Conservation (phyloP, 306 rosid genomes). For the Prunus davidiana region DNA sequence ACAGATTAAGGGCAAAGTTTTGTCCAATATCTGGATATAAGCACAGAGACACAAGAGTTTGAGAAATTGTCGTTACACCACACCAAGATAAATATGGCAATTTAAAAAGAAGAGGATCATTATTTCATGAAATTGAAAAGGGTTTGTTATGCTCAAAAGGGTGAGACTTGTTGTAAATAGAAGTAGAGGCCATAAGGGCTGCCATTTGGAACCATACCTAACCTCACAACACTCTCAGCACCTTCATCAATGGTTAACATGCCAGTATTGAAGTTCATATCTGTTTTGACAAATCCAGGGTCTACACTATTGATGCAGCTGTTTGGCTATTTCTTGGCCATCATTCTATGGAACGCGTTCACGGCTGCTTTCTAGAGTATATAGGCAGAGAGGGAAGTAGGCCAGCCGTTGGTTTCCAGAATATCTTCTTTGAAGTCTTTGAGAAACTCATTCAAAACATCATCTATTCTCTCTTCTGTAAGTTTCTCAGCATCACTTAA, state of each 20-base stretch:
- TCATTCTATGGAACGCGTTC: conserved; percentile 35
- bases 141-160: conserved; percentile 4
- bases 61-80: too few relatives aligned
- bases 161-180: conserved; percentile 14
- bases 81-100: too few relatives aligned
- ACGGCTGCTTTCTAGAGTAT: conserved; percentile 36
- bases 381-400: conserved; percentile 16
- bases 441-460: conserved; percentile 26
- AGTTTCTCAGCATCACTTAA: conserved; percentile 38
- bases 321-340: conserved; percentile 31
- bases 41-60: too few relatives aligned
- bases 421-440: conserved; percentile 34
- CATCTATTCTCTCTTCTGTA: conserved; percentile 37
- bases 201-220: conserved; percentile 34
- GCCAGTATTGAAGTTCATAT: conserved; percentile 33
- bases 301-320: conserved; percentile 33
- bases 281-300: conserved; percentile 44
- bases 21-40: too few relatives aligned
- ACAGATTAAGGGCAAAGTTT: too few relatives aligned
- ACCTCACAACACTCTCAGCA: conserved; percentile 25
- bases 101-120: background rate
- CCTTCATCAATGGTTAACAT: conserved; percentile 33
- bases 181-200: conserved; percentile 44
- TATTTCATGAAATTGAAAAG: background rate
- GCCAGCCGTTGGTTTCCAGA: conserved; percentile 39